Base-by-base conservation (phyloP, 768 basidiomycete species). In the Lactarius trivialis region DNA sequence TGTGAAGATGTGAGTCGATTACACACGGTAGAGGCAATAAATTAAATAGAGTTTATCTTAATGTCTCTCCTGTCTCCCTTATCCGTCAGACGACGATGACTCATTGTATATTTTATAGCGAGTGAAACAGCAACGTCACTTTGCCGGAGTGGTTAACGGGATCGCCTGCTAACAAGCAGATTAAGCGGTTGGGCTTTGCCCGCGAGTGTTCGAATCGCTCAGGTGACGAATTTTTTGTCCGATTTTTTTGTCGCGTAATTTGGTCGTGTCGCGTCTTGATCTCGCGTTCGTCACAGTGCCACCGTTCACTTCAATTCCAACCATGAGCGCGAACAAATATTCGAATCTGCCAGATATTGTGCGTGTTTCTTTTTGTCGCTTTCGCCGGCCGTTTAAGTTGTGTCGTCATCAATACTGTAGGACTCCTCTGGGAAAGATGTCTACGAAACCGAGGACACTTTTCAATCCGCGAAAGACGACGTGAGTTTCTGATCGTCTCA, bases 141-240 rank as follows among this genome's bases (percentile, higher is more conserved):
- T 90, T 91, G 88, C 88, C 88, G 88, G 88, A 91, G 89, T 90
- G 89, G 89, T 91, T 90, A 90, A 89, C 76, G 76, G 76, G 76
- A 74, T 76, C 74, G 76, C 75, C 75, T 77, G 76, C 75, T 77
- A 77, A 48, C 68, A 62, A 14, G 49, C 59, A 58, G 61, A 51
- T 43, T 60, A 57, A 71, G 73, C 70, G 70, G 70, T 71, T 71
- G 70, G 70, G 64, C 70, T 71, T 70, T 70, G 70, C 64, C 70
- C 70, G 70, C 70, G 70, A 67, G 70, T 70, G 70, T 71, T 71
- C 70, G 70, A 71, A 70, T 71, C 70, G 70, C 70, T 67, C 70
- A 71, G 70, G 70, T 69, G 70, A 71, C 70, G 70, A 51, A 3
- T 58, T 65, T 67, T 68, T 56, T 17, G 26, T 30, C 6, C 7